Conservation (phyloP, 2,329 filamentous ascomycete genomes). For the Thelonectria olida region DNA sequence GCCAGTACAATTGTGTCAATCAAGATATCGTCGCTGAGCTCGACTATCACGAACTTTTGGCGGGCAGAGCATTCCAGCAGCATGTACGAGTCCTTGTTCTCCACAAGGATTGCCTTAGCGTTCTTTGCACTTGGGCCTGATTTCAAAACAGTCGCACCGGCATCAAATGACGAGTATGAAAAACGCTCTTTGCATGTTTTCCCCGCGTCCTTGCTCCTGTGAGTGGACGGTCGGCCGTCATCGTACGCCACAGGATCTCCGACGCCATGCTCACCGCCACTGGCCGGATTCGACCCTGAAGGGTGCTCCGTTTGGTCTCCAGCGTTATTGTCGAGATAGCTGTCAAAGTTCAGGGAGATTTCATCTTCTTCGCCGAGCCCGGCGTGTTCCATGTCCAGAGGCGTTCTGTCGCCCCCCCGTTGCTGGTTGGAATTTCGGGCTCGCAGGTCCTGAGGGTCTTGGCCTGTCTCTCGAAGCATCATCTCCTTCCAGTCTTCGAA, state of each 20-base stretch:
- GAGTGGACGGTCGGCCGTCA: conserved; percentile 61
- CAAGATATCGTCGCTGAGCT: conserved; percentile 85
- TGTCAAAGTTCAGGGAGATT: conserved; percentile 70
- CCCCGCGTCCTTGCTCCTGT: conserved; percentile 89
- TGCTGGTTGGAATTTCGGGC: conserved; percentile 65
- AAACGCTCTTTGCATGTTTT: conserved; percentile 98
- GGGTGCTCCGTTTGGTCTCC: conserved; percentile 22
- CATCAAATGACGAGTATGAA: conserved; percentile 97
- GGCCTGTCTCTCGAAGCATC: conserved; percentile 86
- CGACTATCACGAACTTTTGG: conserved; percentile 94
- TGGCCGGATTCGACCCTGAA: background rate
- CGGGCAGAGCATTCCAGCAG: conserved; percentile 85
- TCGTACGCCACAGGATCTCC: conserved; percentile 57
- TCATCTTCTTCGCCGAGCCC: conserved; percentile 88
- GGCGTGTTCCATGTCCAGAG: conserved; percentile 75
- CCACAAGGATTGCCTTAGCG: conserved; percentile 85
- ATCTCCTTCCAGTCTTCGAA: conserved; percentile 99
- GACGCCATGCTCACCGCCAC: conserved; percentile 28
- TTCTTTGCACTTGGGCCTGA: conserved; percentile 88
- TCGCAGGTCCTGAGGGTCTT: conserved; percentile 73
- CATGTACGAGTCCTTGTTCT: conserved; percentile 99
- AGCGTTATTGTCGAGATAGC: conserved; percentile 36
- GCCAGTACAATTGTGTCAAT: conserved; percentile 97
- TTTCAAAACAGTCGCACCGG: conserved; percentile 91
- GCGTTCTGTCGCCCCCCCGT: conserved; percentile 56